Evolutionary conservation across 768 basidiomycete genomes (phyloP), one percentile per base, ranked within the genome.

Genomic region (Boletales sp.): DNA sequence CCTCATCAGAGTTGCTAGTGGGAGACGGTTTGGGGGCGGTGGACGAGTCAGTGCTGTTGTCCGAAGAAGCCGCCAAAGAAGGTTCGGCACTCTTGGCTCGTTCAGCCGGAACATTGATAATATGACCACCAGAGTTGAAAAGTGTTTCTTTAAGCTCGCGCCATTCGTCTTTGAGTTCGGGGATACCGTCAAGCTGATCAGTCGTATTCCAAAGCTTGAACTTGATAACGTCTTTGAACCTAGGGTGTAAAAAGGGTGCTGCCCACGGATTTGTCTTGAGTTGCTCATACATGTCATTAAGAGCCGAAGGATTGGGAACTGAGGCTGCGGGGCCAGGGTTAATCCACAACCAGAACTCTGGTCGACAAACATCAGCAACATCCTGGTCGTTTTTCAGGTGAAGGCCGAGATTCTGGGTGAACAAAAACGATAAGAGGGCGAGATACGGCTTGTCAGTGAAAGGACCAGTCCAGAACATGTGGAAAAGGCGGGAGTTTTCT

Each of bases 161-260:
- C 95, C 95, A 99, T 64, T 94, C 90, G 43, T 90, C 81, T 59
- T 83, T 84, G 39, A 98, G 73, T 67, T 99, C 95, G 0, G 89
- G 85, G 3, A 95, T 75, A 32, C 88, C 88, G 59, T 98, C 95
- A 42, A 98, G 74, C 61, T 97, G 94, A 59, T 95, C 94, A 1
- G 94, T 97, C 30, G 95, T 97, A 66, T 98, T 98, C 95, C 95
- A 99, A 56, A 97, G 76, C 66, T 88, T 92, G 77, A 99, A 99
- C 66, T 90, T 84, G 65, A 99, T 87, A 38, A 92, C 81, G 53
- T 93, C 89, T 61, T 86, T 83, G 75, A 98, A 98, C 40, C 93
- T 80, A 11, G 83, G 86, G 67, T 98, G 92, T 29, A 99, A 74
- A 76, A 99, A 94, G 1, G 95, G 94, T 1, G 92, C 83, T 2